Evolutionary conservation across 768 basidiomycete species (phyloP).

Genomic region (Multifurca ochricompacta): DNA sequence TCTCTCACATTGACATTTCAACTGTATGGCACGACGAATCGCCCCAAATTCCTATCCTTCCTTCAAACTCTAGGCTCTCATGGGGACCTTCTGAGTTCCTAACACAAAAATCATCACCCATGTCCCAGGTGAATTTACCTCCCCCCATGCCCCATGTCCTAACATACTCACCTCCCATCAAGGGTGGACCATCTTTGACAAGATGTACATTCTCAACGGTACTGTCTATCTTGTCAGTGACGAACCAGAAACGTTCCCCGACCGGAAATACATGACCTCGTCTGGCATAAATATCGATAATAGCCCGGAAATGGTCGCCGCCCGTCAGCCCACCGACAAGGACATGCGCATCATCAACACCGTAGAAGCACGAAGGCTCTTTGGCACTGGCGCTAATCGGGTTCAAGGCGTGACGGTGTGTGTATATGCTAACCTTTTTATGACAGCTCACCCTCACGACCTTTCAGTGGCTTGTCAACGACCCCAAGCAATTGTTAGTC

Average conservation of each 20-base stretch:
- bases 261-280: slow-evolving; percentile 61
- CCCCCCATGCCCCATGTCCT: background rate
- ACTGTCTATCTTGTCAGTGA: slow-evolving; percentile 78
- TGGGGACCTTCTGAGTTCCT: slow-evolving; percentile 35
- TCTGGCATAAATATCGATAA: slow-evolving; percentile 54
- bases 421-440: slow-evolving; percentile 17
- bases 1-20: background rate
- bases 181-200: slow-evolving; percentile 92
- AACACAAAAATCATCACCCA: slow-evolving; percentile 66
- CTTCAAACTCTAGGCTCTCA: slow-evolving; percentile 9
- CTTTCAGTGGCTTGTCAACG: slow-evolving; percentile 68
- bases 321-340: slow-evolving; percentile 65
- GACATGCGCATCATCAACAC: slow-evolving; percentile 73
- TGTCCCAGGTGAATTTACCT: slow-evolving; percentile 47
- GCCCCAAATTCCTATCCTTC: slow-evolving; percentile 9
- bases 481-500: slow-evolving; percentile 76
- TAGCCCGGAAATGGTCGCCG: slow-evolving; percentile 43
- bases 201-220: slow-evolving; percentile 73
- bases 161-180: background rate
- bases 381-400: slow-evolving; percentile 63
- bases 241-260: slow-evolving; percentile 57
- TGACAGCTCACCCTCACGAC: background rate
- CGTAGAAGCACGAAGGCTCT: slow-evolving; percentile 54
- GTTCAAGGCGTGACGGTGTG: slow-evolving; percentile 72
- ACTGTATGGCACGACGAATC: background rate